phyloP scores from a whole-genome alignment of 768 basidiomycete genomes.

The Neoboletus brunneissimus region DNA sequence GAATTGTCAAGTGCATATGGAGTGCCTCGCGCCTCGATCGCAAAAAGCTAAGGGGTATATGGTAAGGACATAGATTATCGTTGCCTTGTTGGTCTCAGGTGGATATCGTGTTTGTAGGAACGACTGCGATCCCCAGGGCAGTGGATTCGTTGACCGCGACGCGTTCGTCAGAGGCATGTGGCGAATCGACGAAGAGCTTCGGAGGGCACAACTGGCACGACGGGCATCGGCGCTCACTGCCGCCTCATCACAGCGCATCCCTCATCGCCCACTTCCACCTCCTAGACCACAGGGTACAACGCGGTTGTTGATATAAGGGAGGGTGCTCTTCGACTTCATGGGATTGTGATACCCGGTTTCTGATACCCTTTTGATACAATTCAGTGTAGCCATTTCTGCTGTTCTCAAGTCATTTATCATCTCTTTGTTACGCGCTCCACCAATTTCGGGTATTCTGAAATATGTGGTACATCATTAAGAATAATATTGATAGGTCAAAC shows the following conservation, averaged over 20 bases:
- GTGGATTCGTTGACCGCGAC: conserved; percentile 62
- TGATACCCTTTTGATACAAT: conserved; percentile 17
- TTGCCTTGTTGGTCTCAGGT: background rate
- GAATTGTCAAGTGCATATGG: conserved; percentile 62
- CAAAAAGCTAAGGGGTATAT: conserved; percentile 56
- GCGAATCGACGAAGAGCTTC: conserved; percentile 81
- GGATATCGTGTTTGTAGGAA: conserved; percentile 43
- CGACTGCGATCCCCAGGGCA: conserved; percentile 59
- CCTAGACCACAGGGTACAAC: conserved; percentile 14
- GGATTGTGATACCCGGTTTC: conserved; percentile 15
- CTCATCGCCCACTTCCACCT: conserved; percentile 29
- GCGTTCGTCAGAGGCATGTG: conserved; percentile 78
- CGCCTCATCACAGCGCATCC: conserved; percentile 35
- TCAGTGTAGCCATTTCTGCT: background rate
- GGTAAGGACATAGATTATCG: conserved; percentile 42
- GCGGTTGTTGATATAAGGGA: conserved; percentile 13
- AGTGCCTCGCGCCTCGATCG: conserved; percentile 53
- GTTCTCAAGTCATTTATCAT: conserved; percentile 15
- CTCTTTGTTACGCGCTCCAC: background rate
- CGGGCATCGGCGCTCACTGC: conserved; percentile 32
- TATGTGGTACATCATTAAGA: conserved; percentile 2
- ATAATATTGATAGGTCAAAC: background rate
- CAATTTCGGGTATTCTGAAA: background rate
- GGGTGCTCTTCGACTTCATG: background rate
- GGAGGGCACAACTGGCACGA: conserved; percentile 49